Evolutionary conservation across 805 yeast genomes (phyloP).

Genomic region (Wickerhamiella sorbophila): DNA sequence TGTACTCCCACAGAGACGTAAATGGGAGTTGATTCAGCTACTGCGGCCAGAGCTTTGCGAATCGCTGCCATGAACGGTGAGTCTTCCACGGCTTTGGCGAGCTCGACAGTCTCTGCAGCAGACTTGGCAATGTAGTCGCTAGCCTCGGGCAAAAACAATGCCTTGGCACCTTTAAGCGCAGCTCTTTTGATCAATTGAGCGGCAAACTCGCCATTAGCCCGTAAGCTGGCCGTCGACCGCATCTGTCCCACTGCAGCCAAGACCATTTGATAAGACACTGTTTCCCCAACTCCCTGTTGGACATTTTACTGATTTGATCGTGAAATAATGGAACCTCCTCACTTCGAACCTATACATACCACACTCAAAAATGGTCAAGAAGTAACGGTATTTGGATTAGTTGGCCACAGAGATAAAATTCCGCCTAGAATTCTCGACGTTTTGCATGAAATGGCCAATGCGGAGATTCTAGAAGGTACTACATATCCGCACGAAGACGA

Average conservation of each 20-base stretch:
- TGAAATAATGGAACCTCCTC: too few species aligned
- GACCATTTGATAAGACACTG: conserved; percentile 28
- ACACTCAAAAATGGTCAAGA: not conserved
- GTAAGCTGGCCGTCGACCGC: conserved; percentile 52
- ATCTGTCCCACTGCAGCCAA: conserved; percentile 76
- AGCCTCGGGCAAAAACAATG: conserved; percentile 86
- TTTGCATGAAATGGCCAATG: conserved; percentile 41
- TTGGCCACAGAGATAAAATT: conserved; percentile 17
- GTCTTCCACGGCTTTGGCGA: conserved; percentile 37
- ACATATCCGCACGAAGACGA: conserved; percentile 47
- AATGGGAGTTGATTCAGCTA: conserved; percentile 21
- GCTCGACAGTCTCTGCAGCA: conserved; percentile 45
- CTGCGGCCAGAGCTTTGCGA: conserved; percentile 25
- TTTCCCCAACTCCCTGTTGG: too few species aligned
- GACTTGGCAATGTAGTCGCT: conserved; percentile 70
- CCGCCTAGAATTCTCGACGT: conserved; percentile 37
- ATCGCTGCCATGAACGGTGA: conserved; percentile 32
- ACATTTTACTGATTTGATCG: too few species aligned
- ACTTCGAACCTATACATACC: not conserved
- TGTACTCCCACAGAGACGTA: conserved; percentile 81
- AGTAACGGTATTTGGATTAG: not conserved
- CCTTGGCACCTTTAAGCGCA: conserved; percentile 41
- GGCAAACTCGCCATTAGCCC: conserved; percentile 45
- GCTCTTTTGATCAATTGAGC: conserved; percentile 51
- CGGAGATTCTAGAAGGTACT: conserved; percentile 53